Evolutionary conservation across 164 flowering plant species (phyloP).

Genomic region (Magnolia sinica): DNA sequence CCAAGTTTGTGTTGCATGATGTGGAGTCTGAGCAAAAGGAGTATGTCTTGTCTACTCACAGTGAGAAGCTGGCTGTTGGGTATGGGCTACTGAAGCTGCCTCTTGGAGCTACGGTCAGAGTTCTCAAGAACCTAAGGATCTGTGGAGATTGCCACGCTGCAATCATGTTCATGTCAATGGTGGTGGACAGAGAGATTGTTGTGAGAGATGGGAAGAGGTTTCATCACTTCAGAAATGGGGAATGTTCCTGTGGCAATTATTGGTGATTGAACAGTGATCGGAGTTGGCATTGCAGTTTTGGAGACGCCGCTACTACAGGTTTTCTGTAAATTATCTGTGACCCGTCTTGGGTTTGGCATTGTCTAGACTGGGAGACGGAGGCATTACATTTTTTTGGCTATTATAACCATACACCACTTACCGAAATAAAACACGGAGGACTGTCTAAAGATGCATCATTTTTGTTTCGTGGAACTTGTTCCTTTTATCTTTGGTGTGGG

Average conservation of each 20-base stretch:
- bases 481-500: too few species aligned
- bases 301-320: neutral
- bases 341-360: neutral
- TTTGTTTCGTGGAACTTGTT: too few species aligned
- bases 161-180: slow-evolving; percentile 61
- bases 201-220: slow-evolving; percentile 81
- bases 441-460: too few species aligned
- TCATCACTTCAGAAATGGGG: slow-evolving; percentile 71
- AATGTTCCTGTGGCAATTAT: slow-evolving; percentile 71
- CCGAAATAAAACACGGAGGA: too few species aligned
- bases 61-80: slow-evolving; percentile 85
- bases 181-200: slow-evolving; percentile 60
- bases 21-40: slow-evolving; percentile 63
- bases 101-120: slow-evolving; percentile 56
- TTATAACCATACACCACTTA: neutral
- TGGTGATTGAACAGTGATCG: slow-evolving; percentile 42
- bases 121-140: slow-evolving; percentile 75
- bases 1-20: slow-evolving; percentile 61
- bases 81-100: slow-evolving; percentile 75
- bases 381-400: neutral
- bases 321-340: neutral
- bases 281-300: neutral
- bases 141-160: slow-evolving; percentile 91
- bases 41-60: slow-evolving; percentile 56
- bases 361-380: neutral